Conservation (phyloP, 1,284 basidiomycete genomes). For the Leccinum solheimii region DNA sequence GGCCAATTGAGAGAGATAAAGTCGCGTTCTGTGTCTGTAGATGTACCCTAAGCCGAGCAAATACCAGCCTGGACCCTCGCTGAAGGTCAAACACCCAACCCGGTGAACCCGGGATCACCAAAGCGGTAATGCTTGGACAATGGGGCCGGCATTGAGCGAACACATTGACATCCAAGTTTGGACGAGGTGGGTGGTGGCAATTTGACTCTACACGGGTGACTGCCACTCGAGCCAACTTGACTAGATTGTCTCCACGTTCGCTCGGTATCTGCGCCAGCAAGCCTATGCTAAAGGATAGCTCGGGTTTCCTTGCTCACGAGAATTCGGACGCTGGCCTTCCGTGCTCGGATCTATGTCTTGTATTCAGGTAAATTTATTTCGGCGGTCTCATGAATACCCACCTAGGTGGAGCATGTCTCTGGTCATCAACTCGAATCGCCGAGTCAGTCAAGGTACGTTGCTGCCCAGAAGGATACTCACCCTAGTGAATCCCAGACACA, state of each 20-base stretch:
- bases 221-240: background rate
- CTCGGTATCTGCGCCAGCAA: background rate
- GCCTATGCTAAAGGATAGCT: background rate
- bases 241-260: background rate
- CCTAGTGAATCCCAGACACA: too few species aligned
- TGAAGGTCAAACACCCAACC: background rate
- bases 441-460: background rate
- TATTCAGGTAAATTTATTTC: background rate
- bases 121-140: background rate
- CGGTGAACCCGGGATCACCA: background rate
- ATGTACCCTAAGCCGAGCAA: background rate
- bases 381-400: background rate
- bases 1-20: background rate
- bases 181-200: background rate
- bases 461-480: background rate
- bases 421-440: background rate
- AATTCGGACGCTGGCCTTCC: background rate
- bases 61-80: background rate
- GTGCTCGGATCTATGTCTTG: background rate
- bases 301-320: background rate
- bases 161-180: background rate
- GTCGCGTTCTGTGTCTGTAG: background rate
- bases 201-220: background rate
- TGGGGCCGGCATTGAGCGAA: background rate
- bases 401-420: background rate